Evolutionary conservation across 208 protist species (phyloP).

Genomic region (Crithidia acanthocephali): DNA sequence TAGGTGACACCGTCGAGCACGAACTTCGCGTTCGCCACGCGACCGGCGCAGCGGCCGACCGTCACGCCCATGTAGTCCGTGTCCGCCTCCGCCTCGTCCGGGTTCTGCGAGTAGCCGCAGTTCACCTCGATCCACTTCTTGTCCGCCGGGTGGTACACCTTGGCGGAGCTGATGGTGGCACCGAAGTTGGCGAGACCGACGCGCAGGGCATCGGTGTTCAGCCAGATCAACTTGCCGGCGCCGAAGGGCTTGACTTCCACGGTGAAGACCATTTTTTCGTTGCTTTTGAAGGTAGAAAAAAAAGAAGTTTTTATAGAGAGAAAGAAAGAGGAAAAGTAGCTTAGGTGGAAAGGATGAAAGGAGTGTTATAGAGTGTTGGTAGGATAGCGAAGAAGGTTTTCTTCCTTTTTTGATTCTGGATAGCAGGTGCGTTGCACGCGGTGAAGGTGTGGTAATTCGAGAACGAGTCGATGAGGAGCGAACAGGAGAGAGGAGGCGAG

Average conservation of each 20-base stretch:
- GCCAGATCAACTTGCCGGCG: slow-evolving; percentile 43
- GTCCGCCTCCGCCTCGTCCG: slow-evolving; percentile 47
- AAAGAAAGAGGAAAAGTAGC: too few species aligned
- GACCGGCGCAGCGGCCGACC: slow-evolving; percentile 68
- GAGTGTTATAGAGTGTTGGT: not conserved
- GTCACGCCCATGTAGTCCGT: slow-evolving; percentile 62
- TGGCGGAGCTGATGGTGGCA: slow-evolving; percentile 48
- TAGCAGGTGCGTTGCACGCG: too few species aligned
- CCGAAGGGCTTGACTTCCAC: slow-evolving; percentile 43
- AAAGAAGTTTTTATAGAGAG: not conserved
- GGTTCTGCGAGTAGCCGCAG: slow-evolving; percentile 51
- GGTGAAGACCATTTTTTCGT: slow-evolving; percentile 29
- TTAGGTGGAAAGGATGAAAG: not conserved
- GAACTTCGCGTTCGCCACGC: slow-evolving; percentile 58
- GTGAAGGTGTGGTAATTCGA: not conserved
- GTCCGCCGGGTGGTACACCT: slow-evolving; percentile 36
- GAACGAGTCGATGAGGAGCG: not conserved
- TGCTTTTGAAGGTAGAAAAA: not conserved
- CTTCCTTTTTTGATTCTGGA: not conserved
- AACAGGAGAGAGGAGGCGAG: not conserved
- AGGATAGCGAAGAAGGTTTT: not conserved
- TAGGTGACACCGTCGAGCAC: slow-evolving; percentile 44
- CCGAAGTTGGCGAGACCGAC: slow-evolving; percentile 55
- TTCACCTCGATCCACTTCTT: slow-evolving; percentile 67
- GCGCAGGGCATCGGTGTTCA: slow-evolving; percentile 43